A percentile compares a stretch with the other conserved stretches of the same genome.
phyloP scores from a whole-genome alignment of 768 basidiomycete genomes.

The Pleurotus sapidus region DNA sequence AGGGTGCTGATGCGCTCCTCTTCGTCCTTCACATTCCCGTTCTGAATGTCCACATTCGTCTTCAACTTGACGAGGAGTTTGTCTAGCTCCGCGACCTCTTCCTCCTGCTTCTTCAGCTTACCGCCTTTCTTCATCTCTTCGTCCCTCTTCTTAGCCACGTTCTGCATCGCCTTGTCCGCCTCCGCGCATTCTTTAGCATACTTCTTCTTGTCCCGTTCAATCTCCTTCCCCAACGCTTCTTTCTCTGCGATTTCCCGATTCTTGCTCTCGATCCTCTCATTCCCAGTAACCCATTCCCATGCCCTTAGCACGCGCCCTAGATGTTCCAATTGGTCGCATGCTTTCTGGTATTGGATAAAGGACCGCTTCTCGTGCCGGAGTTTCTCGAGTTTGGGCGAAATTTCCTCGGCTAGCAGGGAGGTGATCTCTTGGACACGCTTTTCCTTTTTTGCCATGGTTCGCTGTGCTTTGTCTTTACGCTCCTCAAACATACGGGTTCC shows the following conservation, averaged over 20 bases:
- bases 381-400: conserved; percentile 90
- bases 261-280: conserved; percentile 50
- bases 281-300: conserved; percentile 79
- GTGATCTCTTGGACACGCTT: conserved; percentile 91
- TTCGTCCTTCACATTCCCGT: conserved; percentile 75
- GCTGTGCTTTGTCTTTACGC: conserved; percentile 92
- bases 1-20: conserved; percentile 51
- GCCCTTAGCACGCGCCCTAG: conserved; percentile 81
- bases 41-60: conserved; percentile 85
- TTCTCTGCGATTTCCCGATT: conserved; percentile 51
- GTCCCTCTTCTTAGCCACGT: conserved; percentile 75
- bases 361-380: conserved; percentile 86
- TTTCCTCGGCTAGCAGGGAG: conserved; percentile 80
- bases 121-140: conserved; percentile 92
- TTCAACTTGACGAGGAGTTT: conserved; percentile 78
- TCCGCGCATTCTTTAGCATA: conserved; percentile 51
- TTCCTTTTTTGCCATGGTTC: conserved; percentile 96
- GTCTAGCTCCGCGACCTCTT: conserved; percentile 72
- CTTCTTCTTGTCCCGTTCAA: conserved; percentile 46
- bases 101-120: conserved; percentile 83
- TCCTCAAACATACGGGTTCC: conserved; percentile 99
- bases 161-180: conserved; percentile 64
- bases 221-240: conserved; percentile 42
- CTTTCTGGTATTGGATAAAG: conserved; percentile 89
- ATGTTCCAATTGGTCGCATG: conserved; percentile 82